Evolutionary conservation across 1,139 yeast species (phyloP).

Genomic region (Komagataea norvegica): DNA sequence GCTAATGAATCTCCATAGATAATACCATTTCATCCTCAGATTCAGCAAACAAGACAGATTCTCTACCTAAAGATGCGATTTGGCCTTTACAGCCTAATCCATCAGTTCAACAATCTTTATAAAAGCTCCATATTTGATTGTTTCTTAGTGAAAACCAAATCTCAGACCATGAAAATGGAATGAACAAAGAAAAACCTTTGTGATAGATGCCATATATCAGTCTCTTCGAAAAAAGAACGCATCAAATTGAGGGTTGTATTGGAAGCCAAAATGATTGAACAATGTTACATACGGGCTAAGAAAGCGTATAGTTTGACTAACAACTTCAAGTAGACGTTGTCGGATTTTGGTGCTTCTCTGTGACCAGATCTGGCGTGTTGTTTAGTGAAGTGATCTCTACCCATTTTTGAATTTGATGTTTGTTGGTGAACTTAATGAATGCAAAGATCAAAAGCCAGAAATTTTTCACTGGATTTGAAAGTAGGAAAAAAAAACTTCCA

Average conservation of each 20-base stretch:
- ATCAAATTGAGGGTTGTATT: constrained; percentile 9
- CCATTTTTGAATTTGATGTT: constrained; percentile 50
- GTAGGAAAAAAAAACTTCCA: neutral
- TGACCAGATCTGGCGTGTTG: constrained; percentile 95
- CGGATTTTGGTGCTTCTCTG: constrained; percentile 99
- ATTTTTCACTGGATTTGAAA: constrained; percentile 9
- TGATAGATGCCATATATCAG: constrained; percentile 17
- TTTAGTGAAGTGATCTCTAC: constrained; percentile 95
- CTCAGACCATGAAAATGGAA: constrained; percentile 3
- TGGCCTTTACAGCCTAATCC: constrained; percentile 11
- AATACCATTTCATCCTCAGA: too few species aligned
- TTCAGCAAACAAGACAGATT: too few species aligned
- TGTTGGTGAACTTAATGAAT: neutral
- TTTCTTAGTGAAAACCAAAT: constrained; percentile 9
- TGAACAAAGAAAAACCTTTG: constrained; percentile 6
- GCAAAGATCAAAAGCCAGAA: constrained; percentile 1
- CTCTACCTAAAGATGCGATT: constrained; percentile 4
- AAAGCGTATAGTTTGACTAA: constrained; percentile 97
- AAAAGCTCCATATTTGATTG: constrained; percentile 4
- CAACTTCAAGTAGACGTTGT: constrained; percentile 96
- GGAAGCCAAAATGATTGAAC: constrained; percentile 5
- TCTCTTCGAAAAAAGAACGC: constrained; percentile 25
- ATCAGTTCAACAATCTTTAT: constrained; percentile 4
- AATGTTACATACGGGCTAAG: constrained; percentile 88
- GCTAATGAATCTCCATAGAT: too few species aligned